Evolutionary conservation across 2,329 filamentous ascomycete species (phyloP), one percentile per base, ranked within the genome.

Genomic region (Ophiostoma novo-ulmi): DNA sequence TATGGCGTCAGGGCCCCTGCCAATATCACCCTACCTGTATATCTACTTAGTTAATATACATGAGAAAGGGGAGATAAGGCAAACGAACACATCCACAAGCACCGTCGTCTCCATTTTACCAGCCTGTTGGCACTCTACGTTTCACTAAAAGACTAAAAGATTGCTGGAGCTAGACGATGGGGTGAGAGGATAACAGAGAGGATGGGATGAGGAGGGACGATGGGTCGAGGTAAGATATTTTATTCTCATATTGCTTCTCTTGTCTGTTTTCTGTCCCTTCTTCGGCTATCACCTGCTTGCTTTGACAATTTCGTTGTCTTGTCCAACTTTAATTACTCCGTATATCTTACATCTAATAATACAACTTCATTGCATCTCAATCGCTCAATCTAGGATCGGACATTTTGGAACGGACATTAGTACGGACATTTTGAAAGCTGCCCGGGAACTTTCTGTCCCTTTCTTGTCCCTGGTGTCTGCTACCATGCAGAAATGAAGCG

Each of bases 81-180:
- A n/a, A 64, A n/a, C 31, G 36, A 58, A 22, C 52, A 26, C 52
- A 58, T 26, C 69, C 69, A 68, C 69, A 35, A 64, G 22, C 48
- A 39, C 17, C 41, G 64, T 36, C 35, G 52, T 58, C 52, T 58
- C 64, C 63, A 63, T 63, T 70, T 52, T 70, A 68, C 70, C 70
- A 68, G 66, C 44, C 70, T 39, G 70, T 38, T 70, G 70, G 70
- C 70, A 52, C 55, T 70, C 65, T 70, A 58, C 39, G 70, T 70
- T 70, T 70, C 70, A 70, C 70, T 52, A 70, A 31, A 61, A n/a
- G n/a, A 70, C 70, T 52, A 70, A 31, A 52, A 17, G 39, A 13
- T 70, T 66, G 31, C 31, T 35, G 64, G 36, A 36, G 44, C 22
- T 13, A 22, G 52, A 26, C 7, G 22, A 26, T 6, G n/a, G 69